Evolutionary conservation across 805 yeast genomes (phyloP), one percentile per base, ranked within the genome.

Genomic region (Kuraishia floccosa): DNA sequence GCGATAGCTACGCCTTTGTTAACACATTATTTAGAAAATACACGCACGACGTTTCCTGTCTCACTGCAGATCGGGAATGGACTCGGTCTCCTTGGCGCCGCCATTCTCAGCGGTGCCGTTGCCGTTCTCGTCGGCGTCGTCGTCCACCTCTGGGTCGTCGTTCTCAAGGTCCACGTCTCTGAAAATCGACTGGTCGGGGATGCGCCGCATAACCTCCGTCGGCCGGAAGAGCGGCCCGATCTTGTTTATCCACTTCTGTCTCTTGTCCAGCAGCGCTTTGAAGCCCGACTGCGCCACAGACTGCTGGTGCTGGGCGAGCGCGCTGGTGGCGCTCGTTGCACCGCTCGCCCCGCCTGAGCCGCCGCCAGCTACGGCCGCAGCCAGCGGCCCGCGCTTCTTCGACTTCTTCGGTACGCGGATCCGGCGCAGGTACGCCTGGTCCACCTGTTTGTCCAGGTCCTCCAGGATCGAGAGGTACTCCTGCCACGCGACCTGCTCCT

Each of bases 391-490:
- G 39, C 61, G 59, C 56, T 76, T 77, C 56, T 74, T 74, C 41
- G 71, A 63, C 48, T 71, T 73, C 45, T 68, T 80, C 34, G 85
- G 76, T 6, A 76, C 84, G 43, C 86, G 74, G 34, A 81, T 68
- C 36, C 96, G 64, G 52, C 86, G 81, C 39, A 81, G 58, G 49
- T 87, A 91, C 14, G 94, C 87, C 52, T 84, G 96, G 50, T 91
- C 98, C 23, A 91, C 87, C 55, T 91, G 99, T 51, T 89, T 91
- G 52, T 91, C 96, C 41, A 91, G 63, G 49, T 91, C 97, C 35
- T 91, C 97, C 36, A 86, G 55, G 32, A 91, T 87, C 9, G 89
- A 80, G 35, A 77, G 64, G 52, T 84, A 91, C 52, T 91, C 98
- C 50, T 89, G 96, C 75, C 87, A 91, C 17, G 96, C 95, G 44